Evolutionary conservation across 2,329 filamentous ascomycete species (phyloP).

Genomic region (Fusarium xylarioides): DNA sequence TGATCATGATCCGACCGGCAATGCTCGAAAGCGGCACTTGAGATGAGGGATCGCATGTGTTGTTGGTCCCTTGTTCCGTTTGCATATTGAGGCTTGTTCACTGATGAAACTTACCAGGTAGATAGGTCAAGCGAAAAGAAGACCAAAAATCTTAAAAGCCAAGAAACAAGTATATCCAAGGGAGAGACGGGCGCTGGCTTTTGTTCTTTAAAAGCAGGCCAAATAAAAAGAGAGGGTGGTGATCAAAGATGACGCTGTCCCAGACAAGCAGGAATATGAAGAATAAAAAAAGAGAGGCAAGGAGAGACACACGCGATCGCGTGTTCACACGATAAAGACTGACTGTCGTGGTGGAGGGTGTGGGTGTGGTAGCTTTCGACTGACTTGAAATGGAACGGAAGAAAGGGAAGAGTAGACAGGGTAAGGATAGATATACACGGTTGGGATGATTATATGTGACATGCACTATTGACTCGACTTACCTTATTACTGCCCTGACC

Average conservation of each 20-base stretch:
- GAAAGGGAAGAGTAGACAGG: constrained; percentile 12
- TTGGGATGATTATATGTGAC: constrained; percentile 30
- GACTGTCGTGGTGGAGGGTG: constrained; percentile 30
- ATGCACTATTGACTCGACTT: constrained; percentile 2
- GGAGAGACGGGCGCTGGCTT: constrained; percentile 13
- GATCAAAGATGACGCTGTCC: constrained; percentile 24
- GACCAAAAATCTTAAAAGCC: not conserved
- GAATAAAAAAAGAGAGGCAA: constrained; percentile 4
- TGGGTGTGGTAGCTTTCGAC: constrained; percentile 3
- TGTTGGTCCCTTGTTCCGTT: constrained; percentile 4
- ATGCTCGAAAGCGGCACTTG: constrained; percentile 11
- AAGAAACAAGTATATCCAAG: constrained; percentile 4
- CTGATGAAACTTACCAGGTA: constrained; percentile 25
- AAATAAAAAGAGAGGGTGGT: constrained; percentile 26
- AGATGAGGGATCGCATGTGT: not conserved
- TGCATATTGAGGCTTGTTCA: constrained; percentile 15
- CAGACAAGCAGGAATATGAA: constrained; percentile 20
- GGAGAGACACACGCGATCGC: constrained; percentile 38
- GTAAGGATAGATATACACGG: constrained; percentile 12
- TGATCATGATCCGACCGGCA: not conserved
- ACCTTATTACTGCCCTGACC: constrained; percentile 1
- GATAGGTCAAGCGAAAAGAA: not conserved
- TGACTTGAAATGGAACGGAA: constrained; percentile 4
- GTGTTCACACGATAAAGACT: constrained; percentile 41
- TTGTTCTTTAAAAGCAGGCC: constrained; percentile 3